phyloP scores from a whole-genome alignment of 805 yeast species.

The Yamadazyma akitaensis region DNA sequence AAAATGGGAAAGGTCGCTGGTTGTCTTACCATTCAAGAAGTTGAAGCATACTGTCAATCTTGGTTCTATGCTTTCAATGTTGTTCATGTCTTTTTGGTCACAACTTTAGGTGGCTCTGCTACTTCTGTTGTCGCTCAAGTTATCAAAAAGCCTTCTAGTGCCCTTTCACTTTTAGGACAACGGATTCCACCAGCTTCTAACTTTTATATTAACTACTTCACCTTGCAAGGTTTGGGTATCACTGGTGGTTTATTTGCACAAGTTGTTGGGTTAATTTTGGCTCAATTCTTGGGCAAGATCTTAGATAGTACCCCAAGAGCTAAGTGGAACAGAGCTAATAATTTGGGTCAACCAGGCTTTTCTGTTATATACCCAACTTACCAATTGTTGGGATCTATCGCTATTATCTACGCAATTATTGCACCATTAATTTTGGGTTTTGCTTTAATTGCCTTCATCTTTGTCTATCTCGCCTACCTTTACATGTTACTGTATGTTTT shows the following conservation, averaged over 20 bases:
- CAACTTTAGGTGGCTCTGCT: constrained; percentile 80
- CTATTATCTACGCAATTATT: constrained; percentile 73
- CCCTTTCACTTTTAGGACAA: constrained; percentile 69
- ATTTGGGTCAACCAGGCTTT: constrained; percentile 67
- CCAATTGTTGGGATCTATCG: constrained; percentile 70
- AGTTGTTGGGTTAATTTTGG: constrained; percentile 66
- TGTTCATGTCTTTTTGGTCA: constrained; percentile 81
- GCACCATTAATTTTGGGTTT: constrained; percentile 71
- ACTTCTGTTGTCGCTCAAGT: constrained; percentile 75
- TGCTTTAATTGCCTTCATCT: constrained; percentile 53
- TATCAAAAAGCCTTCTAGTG: constrained; percentile 59
- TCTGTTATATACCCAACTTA: constrained; percentile 79
- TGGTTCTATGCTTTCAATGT: constrained; percentile 92
- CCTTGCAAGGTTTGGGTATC: constrained; percentile 75
- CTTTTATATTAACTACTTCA: constrained; percentile 79
- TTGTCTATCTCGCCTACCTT: constrained; percentile 58
- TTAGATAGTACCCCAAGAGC: constrained; percentile 89
- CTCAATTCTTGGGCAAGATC: constrained; percentile 64
- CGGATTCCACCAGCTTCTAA: constrained; percentile 88
- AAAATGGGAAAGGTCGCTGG: constrained; percentile 74
- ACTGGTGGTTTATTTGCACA: constrained; percentile 78
- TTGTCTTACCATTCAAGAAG: constrained; percentile 61
- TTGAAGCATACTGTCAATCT: constrained; percentile 79
- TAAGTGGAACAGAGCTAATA: constrained; percentile 76
- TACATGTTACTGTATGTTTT: constrained; percentile 64